A percentile compares a stretch with the other conserved stretches of the same genome.
phyloP scores from a whole-genome alignment of 2,329 filamentous ascomycete genomes.

The Calonectria pseudoreteaudii region DNA sequence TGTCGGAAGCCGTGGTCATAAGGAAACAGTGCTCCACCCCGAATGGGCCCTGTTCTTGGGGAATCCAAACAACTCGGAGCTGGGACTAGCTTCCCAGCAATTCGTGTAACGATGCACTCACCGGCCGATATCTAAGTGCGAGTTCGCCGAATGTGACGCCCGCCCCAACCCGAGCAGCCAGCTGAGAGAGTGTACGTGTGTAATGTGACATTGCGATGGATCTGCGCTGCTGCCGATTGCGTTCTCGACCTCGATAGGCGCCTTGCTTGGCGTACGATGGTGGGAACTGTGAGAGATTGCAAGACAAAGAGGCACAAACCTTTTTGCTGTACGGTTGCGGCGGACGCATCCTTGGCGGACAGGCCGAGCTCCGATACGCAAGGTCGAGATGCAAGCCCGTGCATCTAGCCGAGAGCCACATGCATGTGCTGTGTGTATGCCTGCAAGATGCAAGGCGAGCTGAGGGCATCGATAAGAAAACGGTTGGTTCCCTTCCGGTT shows the following conservation, averaged over 20 bases:
- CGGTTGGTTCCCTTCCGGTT: neutral
- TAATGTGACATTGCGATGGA: conserved; percentile 19
- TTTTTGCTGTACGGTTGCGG: neutral
- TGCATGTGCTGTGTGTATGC: neutral
- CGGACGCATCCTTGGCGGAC: neutral
- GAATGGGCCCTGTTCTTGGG: neutral
- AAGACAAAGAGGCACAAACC: neutral
- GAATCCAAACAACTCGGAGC: conserved; percentile 2
- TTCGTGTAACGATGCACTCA: conserved; percentile 2
- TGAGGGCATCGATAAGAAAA: conserved; percentile 1
- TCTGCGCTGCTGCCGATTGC: conserved; percentile 15
- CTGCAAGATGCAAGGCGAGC: neutral
- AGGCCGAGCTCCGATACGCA: neutral
- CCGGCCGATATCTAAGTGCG: conserved; percentile 11
- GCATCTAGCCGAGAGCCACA: neutral
- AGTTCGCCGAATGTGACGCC: conserved; percentile 18
- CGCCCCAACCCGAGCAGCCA: neutral
- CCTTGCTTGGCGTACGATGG: neutral
- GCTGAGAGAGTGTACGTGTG: conserved; percentile 25
- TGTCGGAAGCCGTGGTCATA: conserved; percentile 14
- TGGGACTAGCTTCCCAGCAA: neutral
- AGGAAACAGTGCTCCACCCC: conserved; percentile 15
- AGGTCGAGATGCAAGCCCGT: neutral
- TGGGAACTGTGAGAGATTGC: neutral
- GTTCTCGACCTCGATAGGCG: conserved; percentile 8